Conservation (phyloP, 164 flowering plant species). For the Vitis cinerea region DNA sequence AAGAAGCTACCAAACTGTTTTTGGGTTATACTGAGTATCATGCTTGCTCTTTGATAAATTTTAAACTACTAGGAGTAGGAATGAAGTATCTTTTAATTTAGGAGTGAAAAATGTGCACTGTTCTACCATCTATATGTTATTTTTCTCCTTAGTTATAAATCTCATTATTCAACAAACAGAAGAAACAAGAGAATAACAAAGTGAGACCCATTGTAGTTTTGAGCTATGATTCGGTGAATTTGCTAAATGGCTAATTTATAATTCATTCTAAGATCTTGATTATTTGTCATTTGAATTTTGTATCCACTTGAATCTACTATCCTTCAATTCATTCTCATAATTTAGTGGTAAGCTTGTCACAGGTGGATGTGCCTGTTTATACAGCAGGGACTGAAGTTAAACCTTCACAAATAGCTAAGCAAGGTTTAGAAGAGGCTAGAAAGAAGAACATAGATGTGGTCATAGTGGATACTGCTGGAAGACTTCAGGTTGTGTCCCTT, state of each 20-base stretch:
- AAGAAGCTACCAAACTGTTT: no score
- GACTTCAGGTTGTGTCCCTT: constrained; percentile 73
- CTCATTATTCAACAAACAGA: background rate
- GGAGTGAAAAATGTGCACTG: background rate
- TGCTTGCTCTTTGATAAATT: no score
- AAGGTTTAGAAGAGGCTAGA: constrained; percentile 82
- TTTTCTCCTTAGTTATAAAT: background rate
- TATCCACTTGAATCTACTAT: background rate
- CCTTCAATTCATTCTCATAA: constrained; percentile 25
- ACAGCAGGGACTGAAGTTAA: constrained; percentile 81
- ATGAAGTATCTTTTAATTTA: background rate
- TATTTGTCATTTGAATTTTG: background rate
- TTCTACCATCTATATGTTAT: background rate
- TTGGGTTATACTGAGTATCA: no score
- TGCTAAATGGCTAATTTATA: background rate
- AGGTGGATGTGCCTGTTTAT: constrained; percentile 95
- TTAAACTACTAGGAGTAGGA: no score
- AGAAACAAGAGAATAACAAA: background rate
- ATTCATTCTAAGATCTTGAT: background rate
- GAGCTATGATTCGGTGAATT: background rate
- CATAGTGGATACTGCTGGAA: constrained; percentile 97
- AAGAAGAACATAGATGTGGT: constrained; percentile 83
- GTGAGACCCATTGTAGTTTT: background rate
- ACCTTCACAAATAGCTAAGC: constrained; percentile 88
- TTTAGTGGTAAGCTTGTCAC: constrained; percentile 37